Percentiles rank a stretch among this genome's conserved stretches.
phyloP scores from a whole-genome alignment of 257 asterid species.

The Marsdenia floribunda region DNA sequence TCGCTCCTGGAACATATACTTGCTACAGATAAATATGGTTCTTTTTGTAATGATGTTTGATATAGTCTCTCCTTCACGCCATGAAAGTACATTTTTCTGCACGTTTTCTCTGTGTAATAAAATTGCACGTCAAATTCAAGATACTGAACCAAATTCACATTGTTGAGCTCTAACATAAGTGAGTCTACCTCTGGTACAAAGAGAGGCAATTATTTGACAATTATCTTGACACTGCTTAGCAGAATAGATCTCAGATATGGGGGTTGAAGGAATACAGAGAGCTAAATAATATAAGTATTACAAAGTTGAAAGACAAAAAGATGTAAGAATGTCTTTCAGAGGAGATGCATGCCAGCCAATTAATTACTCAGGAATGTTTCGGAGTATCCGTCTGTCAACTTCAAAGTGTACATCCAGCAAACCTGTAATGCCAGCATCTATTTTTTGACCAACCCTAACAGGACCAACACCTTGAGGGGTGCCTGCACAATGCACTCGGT shows the following conservation, averaged over 20 bases:
- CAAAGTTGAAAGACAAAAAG: background rate
- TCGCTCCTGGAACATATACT: background rate
- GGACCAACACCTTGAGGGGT: conserved; percentile 95
- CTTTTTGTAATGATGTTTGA: background rate
- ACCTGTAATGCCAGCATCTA: conserved; percentile 92
- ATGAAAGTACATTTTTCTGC: background rate
- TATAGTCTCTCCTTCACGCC: background rate
- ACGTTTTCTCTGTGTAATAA: background rate
- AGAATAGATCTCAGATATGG: too few relatives aligned
- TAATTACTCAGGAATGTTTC: background rate
- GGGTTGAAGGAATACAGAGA: background rate
- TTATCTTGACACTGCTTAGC: background rate
- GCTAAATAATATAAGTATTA: background rate
- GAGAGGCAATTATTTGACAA: background rate
- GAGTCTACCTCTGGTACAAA: background rate
- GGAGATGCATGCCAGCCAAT: background rate
- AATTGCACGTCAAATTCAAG: background rate
- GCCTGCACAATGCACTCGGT: conserved; percentile 42
- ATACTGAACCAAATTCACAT: background rate
- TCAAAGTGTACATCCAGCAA: conserved; percentile 64
- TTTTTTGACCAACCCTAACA: conserved; percentile 72
- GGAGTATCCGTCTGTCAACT: conserved; percentile 48
- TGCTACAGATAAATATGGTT: background rate
- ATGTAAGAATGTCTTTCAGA: background rate
- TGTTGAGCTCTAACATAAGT: background rate